Evolutionary conservation across 1,284 basidiomycete genomes (phyloP).

Genomic region (Heliocybe sulcata): DNA sequence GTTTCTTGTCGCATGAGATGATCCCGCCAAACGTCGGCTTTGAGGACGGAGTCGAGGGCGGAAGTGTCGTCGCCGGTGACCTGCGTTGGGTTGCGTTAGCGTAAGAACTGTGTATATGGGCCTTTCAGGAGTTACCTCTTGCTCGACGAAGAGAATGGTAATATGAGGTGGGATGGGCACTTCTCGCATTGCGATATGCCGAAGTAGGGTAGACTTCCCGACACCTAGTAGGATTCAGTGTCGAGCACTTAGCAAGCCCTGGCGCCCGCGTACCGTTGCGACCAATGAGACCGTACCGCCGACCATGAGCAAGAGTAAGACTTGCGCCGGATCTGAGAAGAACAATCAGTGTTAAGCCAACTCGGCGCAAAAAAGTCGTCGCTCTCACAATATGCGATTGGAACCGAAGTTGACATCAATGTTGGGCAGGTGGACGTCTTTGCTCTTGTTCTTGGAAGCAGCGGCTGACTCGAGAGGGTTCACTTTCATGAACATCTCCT

Average conservation of each 20-base stretch:
- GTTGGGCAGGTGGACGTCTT: conserved; percentile 92
- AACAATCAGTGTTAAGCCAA: conserved; percentile 7
- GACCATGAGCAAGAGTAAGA: conserved; percentile 84
- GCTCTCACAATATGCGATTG: conserved; percentile 76
- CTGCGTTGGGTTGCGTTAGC: conserved; percentile 24
- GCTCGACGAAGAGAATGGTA: conserved; percentile 96
- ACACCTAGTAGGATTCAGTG: conserved; percentile 49
- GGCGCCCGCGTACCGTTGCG: conserved; percentile 44
- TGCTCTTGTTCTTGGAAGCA: conserved; percentile 87
- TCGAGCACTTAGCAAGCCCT: background rate
- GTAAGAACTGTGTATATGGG: background rate
- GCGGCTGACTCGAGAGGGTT: conserved; percentile 87
- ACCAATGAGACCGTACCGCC: conserved; percentile 83
- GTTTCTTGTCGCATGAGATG: conserved; percentile 81
- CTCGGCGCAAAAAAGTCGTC: conserved; percentile 23
- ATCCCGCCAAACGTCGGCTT: conserved; percentile 96
- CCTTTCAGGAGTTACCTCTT: conserved; percentile 74
- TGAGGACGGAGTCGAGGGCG: conserved; percentile 91
- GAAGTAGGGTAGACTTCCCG: conserved; percentile 96
- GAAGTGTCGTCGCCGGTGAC: conserved; percentile 89
- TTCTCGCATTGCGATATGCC: conserved; percentile 94
- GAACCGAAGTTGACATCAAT: conserved; percentile 96
- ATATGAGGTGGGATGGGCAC: conserved; percentile 92
- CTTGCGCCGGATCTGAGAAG: conserved; percentile 65
- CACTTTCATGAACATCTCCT: conserved; percentile 99